Conservation (phyloP, 192 early-diverging fungal genomes). For the Kickxella alabastrina region DNA sequence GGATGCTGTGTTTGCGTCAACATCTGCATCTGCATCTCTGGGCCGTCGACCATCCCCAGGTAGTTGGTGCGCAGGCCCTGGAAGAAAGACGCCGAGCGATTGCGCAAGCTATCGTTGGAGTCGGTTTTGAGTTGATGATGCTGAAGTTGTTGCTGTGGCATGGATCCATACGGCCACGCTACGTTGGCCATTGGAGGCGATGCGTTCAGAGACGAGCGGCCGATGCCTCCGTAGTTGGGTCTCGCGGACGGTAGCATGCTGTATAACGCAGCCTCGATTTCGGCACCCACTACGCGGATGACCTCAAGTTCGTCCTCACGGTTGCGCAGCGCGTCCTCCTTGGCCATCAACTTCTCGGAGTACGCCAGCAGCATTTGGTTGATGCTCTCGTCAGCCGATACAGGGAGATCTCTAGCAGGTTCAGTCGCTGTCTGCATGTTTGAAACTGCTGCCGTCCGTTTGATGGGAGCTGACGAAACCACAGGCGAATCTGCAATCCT, state of each 20-base stretch:
- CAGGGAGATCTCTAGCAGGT: too few relatives aligned
- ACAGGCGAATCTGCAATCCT: not conserved
- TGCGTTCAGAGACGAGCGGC: conserved; percentile 3
- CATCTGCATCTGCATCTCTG: conserved; percentile 23
- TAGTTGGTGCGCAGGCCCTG: conserved; percentile 37
- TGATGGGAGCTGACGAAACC: not conserved
- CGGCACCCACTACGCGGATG: conserved; percentile 9
- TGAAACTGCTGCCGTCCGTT: not conserved
- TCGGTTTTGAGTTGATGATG: not conserved
- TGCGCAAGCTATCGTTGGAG: conserved; percentile 17
- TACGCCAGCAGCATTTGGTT: conserved; percentile 41
- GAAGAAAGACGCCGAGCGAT: conserved; percentile 44
- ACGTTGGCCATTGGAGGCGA: conserved; percentile 4
- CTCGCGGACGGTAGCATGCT: conserved; percentile 10
- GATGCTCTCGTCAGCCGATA: conserved; percentile 10
- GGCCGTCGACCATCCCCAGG: conserved; percentile 8
- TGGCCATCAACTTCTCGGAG: conserved; percentile 45
- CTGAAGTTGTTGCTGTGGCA: not conserved
- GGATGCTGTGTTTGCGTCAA: not conserved
- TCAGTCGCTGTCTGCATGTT: conserved; percentile 37
- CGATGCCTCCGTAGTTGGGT: conserved; percentile 1
- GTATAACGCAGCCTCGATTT: conserved; percentile 16
- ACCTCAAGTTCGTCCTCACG: conserved; percentile 48
- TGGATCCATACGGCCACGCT: not conserved
- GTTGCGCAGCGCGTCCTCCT: conserved; percentile 44